Evolutionary conservation across 1,139 yeast species (phyloP).

Genomic region (Sugiyamaella xylanicola): DNA sequence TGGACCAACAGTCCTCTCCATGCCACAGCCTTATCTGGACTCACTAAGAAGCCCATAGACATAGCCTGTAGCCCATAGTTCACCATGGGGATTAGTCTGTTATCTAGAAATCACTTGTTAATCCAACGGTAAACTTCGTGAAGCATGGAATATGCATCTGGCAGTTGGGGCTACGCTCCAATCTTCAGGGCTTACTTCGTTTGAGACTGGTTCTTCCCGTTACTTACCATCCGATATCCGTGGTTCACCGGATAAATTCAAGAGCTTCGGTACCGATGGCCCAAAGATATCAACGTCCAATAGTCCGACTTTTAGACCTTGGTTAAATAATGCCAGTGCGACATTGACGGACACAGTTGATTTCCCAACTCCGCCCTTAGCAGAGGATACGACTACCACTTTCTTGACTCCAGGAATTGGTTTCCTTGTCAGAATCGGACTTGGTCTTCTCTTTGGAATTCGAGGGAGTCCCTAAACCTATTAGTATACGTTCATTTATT

Average conservation of each 20-base stretch:
- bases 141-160: too few species aligned
- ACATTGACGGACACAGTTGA: slow-evolving; percentile 60
- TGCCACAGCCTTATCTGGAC: slow-evolving; percentile 68
- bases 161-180: too few species aligned
- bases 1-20: slow-evolving; percentile 90
- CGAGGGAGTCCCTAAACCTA: slow-evolving; percentile 55
- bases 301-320: slow-evolving; percentile 65
- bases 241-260: slow-evolving; percentile 58
- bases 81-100: slow-evolving; percentile 65
- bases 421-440: slow-evolving; percentile 50
- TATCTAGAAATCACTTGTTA: slow-evolving; percentile 44
- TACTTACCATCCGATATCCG: slow-evolving; percentile 49
- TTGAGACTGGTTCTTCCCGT: too few species aligned
- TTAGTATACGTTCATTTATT: slow-evolving; percentile 15
- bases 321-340: slow-evolving; percentile 60
- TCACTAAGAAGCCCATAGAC: slow-evolving; percentile 85
- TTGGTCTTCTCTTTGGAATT: slow-evolving; percentile 31
- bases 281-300: slow-evolving; percentile 85
- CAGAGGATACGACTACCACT: slow-evolving; percentile 72
- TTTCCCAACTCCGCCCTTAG: slow-evolving; percentile 78
- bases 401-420: slow-evolving; percentile 65
- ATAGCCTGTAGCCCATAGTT: slow-evolving; percentile 81
- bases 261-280: slow-evolving; percentile 73
- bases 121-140: too few species aligned
- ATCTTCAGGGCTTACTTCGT: too few species aligned